Evolutionary conservation across 106 monocot genomes (phyloP), one percentile per base, ranked within the genome.

Genomic region (Agapanthus africanus): DNA sequence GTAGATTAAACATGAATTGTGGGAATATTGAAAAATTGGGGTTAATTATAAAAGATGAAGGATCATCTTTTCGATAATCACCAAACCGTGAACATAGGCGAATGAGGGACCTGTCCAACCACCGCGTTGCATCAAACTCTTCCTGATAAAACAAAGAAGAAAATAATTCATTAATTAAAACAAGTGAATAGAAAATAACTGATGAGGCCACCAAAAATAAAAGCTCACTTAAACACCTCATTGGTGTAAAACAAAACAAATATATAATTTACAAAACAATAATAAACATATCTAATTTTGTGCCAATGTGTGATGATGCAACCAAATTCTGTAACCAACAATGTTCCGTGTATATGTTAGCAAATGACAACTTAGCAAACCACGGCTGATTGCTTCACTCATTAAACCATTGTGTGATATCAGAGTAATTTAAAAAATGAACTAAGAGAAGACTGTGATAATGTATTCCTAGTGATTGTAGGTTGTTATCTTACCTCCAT

Each of bases 1-100:
- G 74, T 26, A 99, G 72, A 77, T 99, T 99, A 75, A 99, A 99
- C 80, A 99, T 90, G 67, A 99, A 99, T 59, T 99, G 97, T 25
- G 97, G 97, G 60, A 99, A 87, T 76, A 99, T 78, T 31, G 97
- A 99, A 80, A 99, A 89, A 67, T 86, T 86, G 15, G 91, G 73
- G 77, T 89, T 84, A 66, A 99, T 79, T 23, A 61, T 84, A 78
- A 99, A 99, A 67, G 97, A 99, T 60, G 87, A 4, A 36, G 97
- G 97, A 66, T 99, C 97, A 75, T 99, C 97, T 84, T 99, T 99
- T 37, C 90, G 79, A 71, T 99, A 99, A 79, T 99, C 97, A 62
- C 97, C 97, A 85, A 99, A 99, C 57, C 89, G 78, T 32, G 97
- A 84, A 65, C 97, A 99, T 73, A 99, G 70, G 4, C 97, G 81